Evolutionary conservation across 495 filamentous ascomycete genomes (phyloP), one percentile per base, ranked within the genome.

Genomic region (Penicillium parvum): DNA sequence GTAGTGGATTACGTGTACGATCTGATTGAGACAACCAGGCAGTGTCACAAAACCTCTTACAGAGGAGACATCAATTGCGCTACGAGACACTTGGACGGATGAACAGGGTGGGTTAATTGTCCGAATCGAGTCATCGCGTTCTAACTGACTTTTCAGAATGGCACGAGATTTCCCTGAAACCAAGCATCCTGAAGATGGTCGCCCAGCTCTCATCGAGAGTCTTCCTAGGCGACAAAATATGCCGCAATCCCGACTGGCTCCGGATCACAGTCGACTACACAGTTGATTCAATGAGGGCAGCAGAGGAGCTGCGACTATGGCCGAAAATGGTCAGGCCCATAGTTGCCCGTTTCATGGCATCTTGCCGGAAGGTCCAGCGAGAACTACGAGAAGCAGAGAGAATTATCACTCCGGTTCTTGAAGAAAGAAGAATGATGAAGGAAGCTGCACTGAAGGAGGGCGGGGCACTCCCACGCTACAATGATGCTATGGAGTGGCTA

Each of bases 161-260:
- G 71, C 32, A 73, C 56, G 6, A 63, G 53, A 16, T 64, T 47
- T 2, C 54, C 62, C 15, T 44, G 6, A 36, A 43, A 21, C 12
- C 20, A 10, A 44, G 8, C 25, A 30, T 52, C 33, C 34, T 37
- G 0, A 40, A 39, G 19, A 68, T 78, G 4, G 68, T 81, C 2
- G 74, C 74, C 22, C 67, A 65, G 11, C 50, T 75, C 8, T 76
- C 77, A 0, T 72, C 72, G 16, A 60, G 68, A n/a, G 55, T 76
- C 8, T 81, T 81, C 39, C 64, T 77, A 22, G 78, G 76, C 14
- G 45, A 57, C 0, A 55, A 69, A 8, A 38, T 78, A 4, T 74
- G 73, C 44, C 69, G 72, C 6, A 57, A 74, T 7, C 63, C 69
- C 29, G 66, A 74, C 8, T 83, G 80, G 63, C 52, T 81, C 2